These are phyloP conservation scores for Aphanomyces cochlioides DNA, from an alignment of 352 stramenopile genomes.

Conservation along the genomic window DNA sequence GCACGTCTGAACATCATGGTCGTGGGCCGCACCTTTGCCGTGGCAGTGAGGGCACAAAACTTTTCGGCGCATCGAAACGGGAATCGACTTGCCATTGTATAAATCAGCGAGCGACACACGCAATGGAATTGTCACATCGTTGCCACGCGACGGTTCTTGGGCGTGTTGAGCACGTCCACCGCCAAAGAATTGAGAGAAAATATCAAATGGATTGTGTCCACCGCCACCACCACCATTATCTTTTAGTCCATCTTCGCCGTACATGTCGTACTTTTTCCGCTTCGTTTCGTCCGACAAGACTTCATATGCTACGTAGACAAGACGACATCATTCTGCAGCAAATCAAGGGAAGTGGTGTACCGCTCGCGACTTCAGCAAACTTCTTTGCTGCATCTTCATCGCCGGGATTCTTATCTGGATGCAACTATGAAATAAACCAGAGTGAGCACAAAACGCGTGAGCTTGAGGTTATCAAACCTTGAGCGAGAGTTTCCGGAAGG, in stretches of 20 bases:
- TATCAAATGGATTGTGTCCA: slow-evolving; percentile 68
- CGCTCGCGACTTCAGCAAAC: slow-evolving; percentile 80
- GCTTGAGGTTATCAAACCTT: slow-evolving; percentile 43
- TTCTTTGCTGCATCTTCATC: slow-evolving; percentile 79
- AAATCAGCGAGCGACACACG: slow-evolving; percentile 94
- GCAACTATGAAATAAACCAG: slow-evolving; percentile 43
- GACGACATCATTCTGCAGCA: background rate
- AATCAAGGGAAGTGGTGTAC: slow-evolving; percentile 36
- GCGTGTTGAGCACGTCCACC: slow-evolving; percentile 44
- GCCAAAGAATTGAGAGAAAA: slow-evolving; percentile 79
- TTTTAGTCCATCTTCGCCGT: slow-evolving; percentile 84
- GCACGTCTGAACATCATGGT: slow-evolving; percentile 86
- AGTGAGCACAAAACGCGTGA: background rate
- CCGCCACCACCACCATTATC: slow-evolving; percentile 40
- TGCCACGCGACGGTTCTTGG: slow-evolving; percentile 54
- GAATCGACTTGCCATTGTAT: slow-evolving; percentile 94
- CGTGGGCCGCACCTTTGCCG: slow-evolving; percentile 85
- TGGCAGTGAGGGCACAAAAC: slow-evolving; percentile 93
- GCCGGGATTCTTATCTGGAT: slow-evolving; percentile 87
- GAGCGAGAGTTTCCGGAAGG: slow-evolving; percentile 86
- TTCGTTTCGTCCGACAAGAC: slow-evolving; percentile 89
- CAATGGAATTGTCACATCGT: slow-evolving; percentile 84
- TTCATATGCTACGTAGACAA: slow-evolving; percentile 71
- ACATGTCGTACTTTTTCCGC: slow-evolving; percentile 87
- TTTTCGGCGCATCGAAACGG: slow-evolving; percentile 91